Conservation (phyloP, 257 asterid species). For the Solanum bulbocastanum region DNA sequence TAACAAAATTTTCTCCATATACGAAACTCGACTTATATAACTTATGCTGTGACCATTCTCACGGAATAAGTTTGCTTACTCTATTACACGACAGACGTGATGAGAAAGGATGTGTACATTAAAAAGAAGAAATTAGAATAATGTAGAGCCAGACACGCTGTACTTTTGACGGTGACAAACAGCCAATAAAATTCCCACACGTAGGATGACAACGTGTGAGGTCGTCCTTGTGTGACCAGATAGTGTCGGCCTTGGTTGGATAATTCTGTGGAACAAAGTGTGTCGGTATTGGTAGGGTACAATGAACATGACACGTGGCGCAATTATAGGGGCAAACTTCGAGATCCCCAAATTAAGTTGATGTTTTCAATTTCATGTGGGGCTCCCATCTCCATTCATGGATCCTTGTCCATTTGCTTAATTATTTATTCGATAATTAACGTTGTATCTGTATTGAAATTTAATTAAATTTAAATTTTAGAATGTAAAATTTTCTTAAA, state of each 20-base stretch:
- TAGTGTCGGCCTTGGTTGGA: conserved; percentile 45
- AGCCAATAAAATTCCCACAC: conserved; percentile 7
- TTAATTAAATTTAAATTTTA: neutral
- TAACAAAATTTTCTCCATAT: no score
- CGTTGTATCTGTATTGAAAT: neutral
- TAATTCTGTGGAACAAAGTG: neutral
- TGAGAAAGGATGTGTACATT: neutral
- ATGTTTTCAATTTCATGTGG: conserved; percentile 1
- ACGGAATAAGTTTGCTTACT: neutral
- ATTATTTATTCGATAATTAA: neutral
- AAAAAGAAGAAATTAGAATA: neutral
- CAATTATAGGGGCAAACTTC: neutral
- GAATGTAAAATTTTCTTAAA: neutral
- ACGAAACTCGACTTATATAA: no score
- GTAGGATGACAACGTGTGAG: conserved; percentile 10
- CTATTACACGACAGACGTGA: neutral
- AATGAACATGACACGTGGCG: conserved; percentile 22
- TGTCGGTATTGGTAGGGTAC: conserved; percentile 5
- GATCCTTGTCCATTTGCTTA: conserved; percentile 9
- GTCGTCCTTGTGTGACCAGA: conserved; percentile 16
- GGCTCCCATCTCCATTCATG: conserved; percentile 15
- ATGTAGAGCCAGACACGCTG: conserved; percentile 6
- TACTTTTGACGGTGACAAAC: neutral
- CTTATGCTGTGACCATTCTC: neutral
- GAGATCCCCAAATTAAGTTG: conserved; percentile 22